Conservation (phyloP, 2,329 filamentous ascomycete genomes). For the Plenodomus biglobosus region DNA sequence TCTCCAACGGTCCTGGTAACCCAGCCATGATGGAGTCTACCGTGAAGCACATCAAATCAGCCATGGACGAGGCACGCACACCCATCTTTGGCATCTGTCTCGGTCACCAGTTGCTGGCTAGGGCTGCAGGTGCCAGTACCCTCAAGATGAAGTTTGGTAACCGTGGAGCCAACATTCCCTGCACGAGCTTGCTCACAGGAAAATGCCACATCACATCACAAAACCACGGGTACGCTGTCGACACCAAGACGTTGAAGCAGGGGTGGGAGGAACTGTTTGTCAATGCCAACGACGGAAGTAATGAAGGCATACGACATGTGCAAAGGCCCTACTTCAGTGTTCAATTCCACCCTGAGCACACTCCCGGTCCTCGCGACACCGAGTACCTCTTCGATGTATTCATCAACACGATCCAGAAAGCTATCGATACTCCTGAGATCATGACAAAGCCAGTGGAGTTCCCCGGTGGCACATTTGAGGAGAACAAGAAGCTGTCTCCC, state of each 20-base stretch:
- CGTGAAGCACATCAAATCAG: conserved; percentile 74
- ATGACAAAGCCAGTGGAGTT: conserved; percentile 78
- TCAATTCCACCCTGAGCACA: conserved; percentile 99
- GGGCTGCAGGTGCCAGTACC: conserved; percentile 82
- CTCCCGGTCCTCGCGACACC: conserved; percentile 90
- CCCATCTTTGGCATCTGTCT: conserved; percentile 97
- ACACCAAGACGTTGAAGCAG: conserved; percentile 70
- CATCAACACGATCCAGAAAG: conserved; percentile 77
- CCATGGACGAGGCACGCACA: conserved; percentile 75
- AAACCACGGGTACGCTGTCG: conserved; percentile 95
- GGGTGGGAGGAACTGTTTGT: conserved; percentile 95
- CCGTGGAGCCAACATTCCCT: conserved; percentile 97
- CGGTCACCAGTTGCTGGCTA: conserved; percentile 88
- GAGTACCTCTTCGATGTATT: conserved; percentile 98
- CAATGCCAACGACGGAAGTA: conserved; percentile 97
- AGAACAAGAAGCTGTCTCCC: conserved; percentile 76
- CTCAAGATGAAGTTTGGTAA: conserved; percentile 99
- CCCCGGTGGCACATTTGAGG: conserved; percentile 78
- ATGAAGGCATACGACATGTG: conserved; percentile 92
- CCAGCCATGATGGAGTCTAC: conserved; percentile 81
- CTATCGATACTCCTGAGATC: conserved; percentile 65
- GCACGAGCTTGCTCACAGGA: conserved; percentile 91
- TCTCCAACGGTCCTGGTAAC: conserved; percentile 97
- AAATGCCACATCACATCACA: conserved; percentile 99
- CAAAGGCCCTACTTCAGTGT: conserved; percentile 94